Evolutionary conservation across 371 early-diverging fungal species (phyloP), one percentile per base, ranked within the genome.

Genomic region (Mucor circinelloides): DNA sequence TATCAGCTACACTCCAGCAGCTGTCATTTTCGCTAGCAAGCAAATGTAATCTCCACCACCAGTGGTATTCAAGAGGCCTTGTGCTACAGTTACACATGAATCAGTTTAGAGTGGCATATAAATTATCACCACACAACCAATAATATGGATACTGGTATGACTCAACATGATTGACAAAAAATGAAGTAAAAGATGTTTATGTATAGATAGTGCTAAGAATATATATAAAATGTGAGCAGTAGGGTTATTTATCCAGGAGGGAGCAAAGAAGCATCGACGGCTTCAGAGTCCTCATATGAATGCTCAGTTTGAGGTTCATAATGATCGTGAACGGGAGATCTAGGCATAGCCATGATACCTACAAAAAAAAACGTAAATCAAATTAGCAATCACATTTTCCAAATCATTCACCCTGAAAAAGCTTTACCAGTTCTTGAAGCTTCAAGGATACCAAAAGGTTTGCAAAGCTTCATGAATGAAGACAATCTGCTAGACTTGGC

Each of bases 301-400:
- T 84, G 81, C n/a, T 75, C 82, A 48, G 83, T 78, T 52, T 84
- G 85, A 42, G 86, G 81, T 66, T 90, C 93, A 65, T 90, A 85
- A 59, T 85, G 72, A 60, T 91, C 91, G 62, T 87, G 89, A 54
- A 94, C 85, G 52, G 91, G 92, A 42, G 94, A 91, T 52, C 97
- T 85, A 10, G 97, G 94, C 91, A 98, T 94, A 36, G 95, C 96
- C 96, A 98, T 97, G 74, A 91, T 82, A 64, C 94, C 91, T 89
- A 76, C 12, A n/a, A 36, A 36, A 36, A 36, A 36, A 36, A 36
- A 42, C 2, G 9, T 19, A 17, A 1, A 19, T 25, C 36, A 54
- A 31, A 40, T 42, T 52, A 54, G 34, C 15, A 40, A 56, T 42
- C 19, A 34, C 36, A 9, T 54, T 13, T n/a, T 30, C 25, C 12